Conservation (phyloP, 805 yeast species). For the Saturnispora galanensis region DNA sequence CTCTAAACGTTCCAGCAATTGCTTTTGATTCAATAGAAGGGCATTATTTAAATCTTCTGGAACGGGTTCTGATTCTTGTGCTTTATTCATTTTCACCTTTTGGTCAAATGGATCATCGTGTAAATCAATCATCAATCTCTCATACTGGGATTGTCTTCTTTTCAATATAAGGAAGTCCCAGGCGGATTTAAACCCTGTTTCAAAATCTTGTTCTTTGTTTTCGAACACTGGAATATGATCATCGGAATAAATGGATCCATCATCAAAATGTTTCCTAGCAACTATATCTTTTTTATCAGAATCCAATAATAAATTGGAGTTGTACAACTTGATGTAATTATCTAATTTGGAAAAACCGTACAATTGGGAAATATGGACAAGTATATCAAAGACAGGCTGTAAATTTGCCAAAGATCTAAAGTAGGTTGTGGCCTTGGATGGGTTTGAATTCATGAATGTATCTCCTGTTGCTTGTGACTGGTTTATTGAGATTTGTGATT, state of each 20-base stretch:
- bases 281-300: slow-evolving; percentile 28
- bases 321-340: slow-evolving; percentile 22
- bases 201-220: slow-evolving; percentile 9
- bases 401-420: slow-evolving; percentile 23
- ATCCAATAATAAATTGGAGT: slow-evolving; percentile 25
- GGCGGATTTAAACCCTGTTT: slow-evolving; percentile 20
- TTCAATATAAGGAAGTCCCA: slow-evolving; percentile 41
- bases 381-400: slow-evolving; percentile 19
- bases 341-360: slow-evolving; percentile 15
- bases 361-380: slow-evolving; percentile 19
- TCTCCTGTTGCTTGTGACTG: neutral
- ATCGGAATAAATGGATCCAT: slow-evolving; percentile 1
- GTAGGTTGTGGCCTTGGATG: slow-evolving; percentile 9
- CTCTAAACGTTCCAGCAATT: slow-evolving; percentile 73
- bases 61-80: neutral
- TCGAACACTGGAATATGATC: neutral
- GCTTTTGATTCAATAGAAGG: slow-evolving; percentile 27
- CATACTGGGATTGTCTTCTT: slow-evolving; percentile 43
- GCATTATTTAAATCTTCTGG: slow-evolving; percentile 1
- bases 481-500: slow-evolving; percentile 1
- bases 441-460: neutral
- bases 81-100: neutral
- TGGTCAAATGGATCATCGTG: slow-evolving; percentile 16
- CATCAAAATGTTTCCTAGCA: slow-evolving; percentile 26
- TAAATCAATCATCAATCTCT: slow-evolving; percentile 32